Conservation (phyloP, 495 filamentous ascomycete species). For the Chaetomium cochliodes region DNA sequence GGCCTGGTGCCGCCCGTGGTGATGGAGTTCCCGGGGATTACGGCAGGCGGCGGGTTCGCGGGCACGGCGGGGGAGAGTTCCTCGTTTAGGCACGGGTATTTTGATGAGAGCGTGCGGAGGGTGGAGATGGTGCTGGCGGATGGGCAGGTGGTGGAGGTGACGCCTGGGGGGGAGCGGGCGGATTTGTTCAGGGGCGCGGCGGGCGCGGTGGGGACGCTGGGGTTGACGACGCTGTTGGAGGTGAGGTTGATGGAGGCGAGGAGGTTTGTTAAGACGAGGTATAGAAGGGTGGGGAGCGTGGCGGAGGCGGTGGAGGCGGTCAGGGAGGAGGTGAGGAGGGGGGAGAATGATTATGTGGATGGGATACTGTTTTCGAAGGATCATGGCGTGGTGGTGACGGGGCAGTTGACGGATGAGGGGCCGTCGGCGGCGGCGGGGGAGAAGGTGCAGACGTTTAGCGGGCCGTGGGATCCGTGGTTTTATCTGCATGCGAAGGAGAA, state of each 20-base stretch:
- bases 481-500: constrained; percentile 47
- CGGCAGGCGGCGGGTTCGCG: constrained; percentile 62
- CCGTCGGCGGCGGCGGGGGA: constrained; percentile 22
- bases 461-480: constrained; percentile 52
- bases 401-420: constrained; percentile 43
- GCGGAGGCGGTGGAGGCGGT: constrained; percentile 21
- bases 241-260: constrained; percentile 52
- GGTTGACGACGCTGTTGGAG: constrained; percentile 57
- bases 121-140: constrained; percentile 60
- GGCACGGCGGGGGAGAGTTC: constrained; percentile 62
- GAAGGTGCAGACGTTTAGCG: constrained; percentile 42
- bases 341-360: constrained; percentile 48
- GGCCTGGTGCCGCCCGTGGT: constrained; percentile 58
- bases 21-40: constrained; percentile 66
- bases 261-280: constrained; percentile 54
- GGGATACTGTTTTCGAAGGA: constrained; percentile 50
- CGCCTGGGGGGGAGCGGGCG: constrained; percentile 37
- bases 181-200: constrained; percentile 60
- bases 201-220: constrained; percentile 58
- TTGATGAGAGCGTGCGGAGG: constrained; percentile 54
- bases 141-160: constrained; percentile 46
- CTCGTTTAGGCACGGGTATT: constrained; percentile 59
- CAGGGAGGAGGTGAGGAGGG: constrained; percentile 24
- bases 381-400: constrained; percentile 53
- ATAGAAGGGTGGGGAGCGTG: constrained; percentile 31